These are phyloP conservation scores for Ceratocystis diversiconidia DNA, from an alignment of 2,329 filamentous ascomycete species.

Conservation along the genomic window DNA sequence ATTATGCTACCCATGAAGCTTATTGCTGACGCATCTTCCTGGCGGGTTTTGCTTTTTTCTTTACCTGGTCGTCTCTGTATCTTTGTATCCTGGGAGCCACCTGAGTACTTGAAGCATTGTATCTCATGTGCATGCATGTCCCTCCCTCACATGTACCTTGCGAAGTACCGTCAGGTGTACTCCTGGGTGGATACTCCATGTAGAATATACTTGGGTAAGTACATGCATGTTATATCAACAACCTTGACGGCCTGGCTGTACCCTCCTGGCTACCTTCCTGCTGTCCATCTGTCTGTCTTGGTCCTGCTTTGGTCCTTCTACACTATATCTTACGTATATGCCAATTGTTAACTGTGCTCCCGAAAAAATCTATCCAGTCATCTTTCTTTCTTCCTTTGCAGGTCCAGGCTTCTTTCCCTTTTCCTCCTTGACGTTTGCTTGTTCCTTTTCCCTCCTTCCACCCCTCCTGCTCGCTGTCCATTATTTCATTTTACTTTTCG, in stretches of 20 bases:
- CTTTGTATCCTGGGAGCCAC: background rate
- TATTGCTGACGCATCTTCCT: no score
- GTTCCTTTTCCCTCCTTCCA: background rate
- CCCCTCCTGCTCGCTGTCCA: background rate
- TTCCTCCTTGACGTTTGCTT: background rate
- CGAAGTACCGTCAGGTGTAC: no score
- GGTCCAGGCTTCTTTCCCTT: background rate
- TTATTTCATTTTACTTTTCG: constrained; percentile 5
- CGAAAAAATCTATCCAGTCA: background rate
- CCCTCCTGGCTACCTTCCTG: background rate
- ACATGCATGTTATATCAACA: background rate
- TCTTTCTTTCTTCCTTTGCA: background rate
- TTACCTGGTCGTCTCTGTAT: background rate
- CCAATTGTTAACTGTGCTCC: background rate
- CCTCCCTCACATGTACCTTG: background rate
- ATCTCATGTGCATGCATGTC: background rate
- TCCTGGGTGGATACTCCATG: no score
- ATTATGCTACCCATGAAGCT: no score
- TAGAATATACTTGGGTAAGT: background rate
- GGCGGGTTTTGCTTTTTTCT: no score
- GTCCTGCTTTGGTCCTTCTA: background rate
- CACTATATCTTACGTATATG: background rate
- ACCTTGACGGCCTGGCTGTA: background rate
- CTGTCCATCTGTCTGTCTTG: background rate
- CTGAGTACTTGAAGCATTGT: background rate